phyloP scores from a whole-genome alignment of 2,329 filamentous ascomycete genomes.

The Meredithiella fracta region DNA sequence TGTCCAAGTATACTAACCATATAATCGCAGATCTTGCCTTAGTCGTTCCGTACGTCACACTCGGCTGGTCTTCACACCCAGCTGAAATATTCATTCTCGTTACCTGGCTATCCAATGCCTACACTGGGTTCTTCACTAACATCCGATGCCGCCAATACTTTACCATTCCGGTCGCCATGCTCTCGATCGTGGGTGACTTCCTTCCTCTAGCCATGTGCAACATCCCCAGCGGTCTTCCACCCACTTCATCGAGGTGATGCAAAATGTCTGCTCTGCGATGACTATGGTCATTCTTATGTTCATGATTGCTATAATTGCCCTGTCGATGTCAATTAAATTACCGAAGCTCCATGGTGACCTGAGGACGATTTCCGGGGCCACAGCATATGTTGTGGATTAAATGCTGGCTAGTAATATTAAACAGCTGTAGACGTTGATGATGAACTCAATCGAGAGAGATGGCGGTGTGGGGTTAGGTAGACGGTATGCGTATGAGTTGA shows the following conservation, averaged over 20 bases:
- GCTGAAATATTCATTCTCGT: slow-evolving; percentile 8
- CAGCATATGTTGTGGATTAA: slow-evolving; percentile 11
- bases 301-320: slow-evolving; percentile 10
- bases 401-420: slow-evolving; percentile 3
- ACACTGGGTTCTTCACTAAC: slow-evolving; percentile 7
- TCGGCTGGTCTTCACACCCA: slow-evolving; percentile 13
- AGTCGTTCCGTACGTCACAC: slow-evolving; percentile 16
- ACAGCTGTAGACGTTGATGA: slow-evolving; percentile 6
- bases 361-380: slow-evolving; percentile 11
- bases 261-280: slow-evolving; percentile 3
- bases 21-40: slow-evolving; percentile 12
- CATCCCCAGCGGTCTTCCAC: slow-evolving; percentile 8
- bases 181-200: slow-evolving; percentile 8
- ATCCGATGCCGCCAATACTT: slow-evolving; percentile 7
- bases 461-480: slow-evolving; percentile 1
- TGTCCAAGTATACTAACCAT: background rate
- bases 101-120: slow-evolving; percentile 10
- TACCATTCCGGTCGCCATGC: background rate
- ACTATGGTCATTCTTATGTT: slow-evolving; percentile 10
- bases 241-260: background rate
- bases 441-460: slow-evolving; percentile 3
- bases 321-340: slow-evolving; percentile 7
- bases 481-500: too few relatives aligned
- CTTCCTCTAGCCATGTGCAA: slow-evolving; percentile 12
- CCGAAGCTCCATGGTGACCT: slow-evolving; percentile 13